Percentiles rank a stretch among this genome's conserved stretches.
phyloP scores from a whole-genome alignment of 1,284 basidiomycete species.

The Prillingera fragicola region DNA sequence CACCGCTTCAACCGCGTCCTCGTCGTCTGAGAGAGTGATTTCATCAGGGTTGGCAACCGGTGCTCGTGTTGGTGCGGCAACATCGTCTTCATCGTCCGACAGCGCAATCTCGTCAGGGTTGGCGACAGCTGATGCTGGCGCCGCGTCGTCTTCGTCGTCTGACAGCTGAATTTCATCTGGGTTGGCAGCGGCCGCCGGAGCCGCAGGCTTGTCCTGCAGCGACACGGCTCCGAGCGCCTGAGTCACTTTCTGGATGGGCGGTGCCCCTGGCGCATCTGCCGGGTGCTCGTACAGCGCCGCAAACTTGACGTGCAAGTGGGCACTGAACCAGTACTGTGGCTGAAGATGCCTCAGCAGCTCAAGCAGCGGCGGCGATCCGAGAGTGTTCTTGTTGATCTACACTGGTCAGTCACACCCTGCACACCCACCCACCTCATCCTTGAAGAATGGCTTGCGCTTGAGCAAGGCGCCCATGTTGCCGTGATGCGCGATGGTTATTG shows the following conservation, averaged over 20 bases:
- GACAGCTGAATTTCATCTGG: slow-evolving; percentile 65
- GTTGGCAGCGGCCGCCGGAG: slow-evolving; percentile 43
- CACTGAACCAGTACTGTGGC: slow-evolving; percentile 92
- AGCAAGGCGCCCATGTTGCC: slow-evolving; percentile 68
- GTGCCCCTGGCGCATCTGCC: slow-evolving; percentile 14
- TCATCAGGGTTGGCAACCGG: slow-evolving; percentile 60
- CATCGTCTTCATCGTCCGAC: slow-evolving; percentile 55
- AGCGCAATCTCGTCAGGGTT: slow-evolving; percentile 69
- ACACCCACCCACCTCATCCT: slow-evolving; percentile 54
- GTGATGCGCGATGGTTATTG: slow-evolving; percentile 73
- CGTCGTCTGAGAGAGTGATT: slow-evolving; percentile 61
- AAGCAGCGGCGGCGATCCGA: slow-evolving; percentile 87
- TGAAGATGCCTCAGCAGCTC: slow-evolving; percentile 66
- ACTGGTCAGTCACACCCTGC: slow-evolving; percentile 1
- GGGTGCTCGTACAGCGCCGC: slow-evolving; percentile 60
- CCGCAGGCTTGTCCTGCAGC: neutral
- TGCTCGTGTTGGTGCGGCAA: neutral
- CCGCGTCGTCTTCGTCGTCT: slow-evolving; percentile 51
- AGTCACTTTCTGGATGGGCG: too few species aligned
- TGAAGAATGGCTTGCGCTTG: slow-evolving; percentile 74
- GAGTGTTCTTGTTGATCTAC: slow-evolving; percentile 57
- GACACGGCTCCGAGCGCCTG: too few species aligned
- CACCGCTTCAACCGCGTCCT: slow-evolving; percentile 33
- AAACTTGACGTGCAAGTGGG: slow-evolving; percentile 85
- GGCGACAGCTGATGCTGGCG: slow-evolving; percentile 4